Base-by-base conservation (phyloP, 2,329 filamentous ascomycete genomes). In the Aureobasidium sp. region DNA sequence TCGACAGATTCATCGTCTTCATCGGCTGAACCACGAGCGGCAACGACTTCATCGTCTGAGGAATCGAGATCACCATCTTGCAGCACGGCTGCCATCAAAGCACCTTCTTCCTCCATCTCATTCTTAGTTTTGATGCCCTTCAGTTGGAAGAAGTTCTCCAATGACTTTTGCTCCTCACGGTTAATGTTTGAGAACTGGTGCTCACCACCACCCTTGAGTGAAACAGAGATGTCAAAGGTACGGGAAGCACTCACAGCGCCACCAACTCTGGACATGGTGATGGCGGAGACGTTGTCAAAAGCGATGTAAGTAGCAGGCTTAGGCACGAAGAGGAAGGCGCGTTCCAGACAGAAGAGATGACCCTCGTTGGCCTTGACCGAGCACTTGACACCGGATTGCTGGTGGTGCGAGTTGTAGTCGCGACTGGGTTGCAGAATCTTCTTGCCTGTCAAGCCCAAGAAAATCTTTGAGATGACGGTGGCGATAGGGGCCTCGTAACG, bases 281-380 rank as follows among this genome's bases (percentile, higher is more conserved):
- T 88, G 56, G 89, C 90, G 57, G 90, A 84, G 39, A 95, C 89
- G 71, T 96, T 90, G 71, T 99, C 94, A 77, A 96, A 95, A 64
- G 90, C 89, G 64, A 99, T 93, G 77, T 97, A 99, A 1, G 93
- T 97, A 17, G 94, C 92, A 1, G 94, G 94, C 79, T 99, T 99
- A 36, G 94, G 94, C 17, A 99, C 94, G 74, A 99, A 99, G 85
- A 99, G 95, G 76, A 99, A 96, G 8, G 92, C 93, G 78, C 97
- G 97, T 77, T 99, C 94, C 68, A 99, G 79, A 74, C 92, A 97
- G 83, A 96, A 99, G 56, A 99, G 81, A 72, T 96, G 92, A 64
- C 95, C 94, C 78, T 99, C 94, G 75, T 95, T 97, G 60, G 95
- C 95, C 78, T 99, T 99, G 84, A 99, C 97, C n/a, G 92, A 96